Percentiles rank a stretch among this genome's conserved stretches.
These are phyloP conservation scores for Trypanosoma conorhini DNA, from an alignment of 208 protist species.

Conservation along the genomic window DNA sequence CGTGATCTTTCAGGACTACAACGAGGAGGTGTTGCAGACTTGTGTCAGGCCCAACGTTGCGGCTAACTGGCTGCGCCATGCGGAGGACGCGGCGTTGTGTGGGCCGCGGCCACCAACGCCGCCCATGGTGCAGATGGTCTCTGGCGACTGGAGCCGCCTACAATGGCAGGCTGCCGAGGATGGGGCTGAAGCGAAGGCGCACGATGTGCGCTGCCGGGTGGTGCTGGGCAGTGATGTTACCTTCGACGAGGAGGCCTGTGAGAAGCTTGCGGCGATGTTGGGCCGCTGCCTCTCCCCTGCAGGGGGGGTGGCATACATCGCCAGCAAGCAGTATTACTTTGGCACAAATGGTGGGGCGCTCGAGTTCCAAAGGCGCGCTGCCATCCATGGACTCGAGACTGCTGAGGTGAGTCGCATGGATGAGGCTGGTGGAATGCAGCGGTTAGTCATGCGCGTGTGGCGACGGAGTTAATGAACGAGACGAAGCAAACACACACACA, in stretches of 20 bases:
- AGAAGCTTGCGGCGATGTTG: slow-evolving; percentile 67
- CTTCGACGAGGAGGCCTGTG: slow-evolving; percentile 79
- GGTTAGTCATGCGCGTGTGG: slow-evolving; percentile 57
- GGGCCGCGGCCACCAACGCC: not conserved
- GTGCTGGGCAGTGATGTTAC: slow-evolving; percentile 87
- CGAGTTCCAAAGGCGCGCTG: slow-evolving; percentile 48
- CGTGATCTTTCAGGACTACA: slow-evolving; percentile 87
- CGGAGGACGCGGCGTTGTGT: slow-evolving; percentile 10
- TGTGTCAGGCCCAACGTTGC: slow-evolving; percentile 83
- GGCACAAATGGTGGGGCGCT: slow-evolving; percentile 79
- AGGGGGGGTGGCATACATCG: slow-evolving; percentile 62
- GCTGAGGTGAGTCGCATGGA: slow-evolving; percentile 39
- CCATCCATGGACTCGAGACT: slow-evolving; percentile 37
- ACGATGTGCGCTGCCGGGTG: slow-evolving; percentile 34
- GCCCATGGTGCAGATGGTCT: slow-evolving; percentile 58
- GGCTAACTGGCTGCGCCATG: slow-evolving; percentile 34
- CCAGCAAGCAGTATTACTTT: slow-evolving; percentile 91
- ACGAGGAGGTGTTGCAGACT: slow-evolving; percentile 71
- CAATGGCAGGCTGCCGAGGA: slow-evolving; percentile 28
- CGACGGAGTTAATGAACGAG: slow-evolving; percentile 7
- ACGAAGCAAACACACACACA: too few species aligned
- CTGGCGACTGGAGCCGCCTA: slow-evolving; percentile 76
- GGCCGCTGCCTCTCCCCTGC: slow-evolving; percentile 52
- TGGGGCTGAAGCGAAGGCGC: not conserved
- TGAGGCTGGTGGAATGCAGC: slow-evolving; percentile 62